Conservation (phyloP, 345 rosid genomes). For the Xanthoceras sorbifolium region DNA sequence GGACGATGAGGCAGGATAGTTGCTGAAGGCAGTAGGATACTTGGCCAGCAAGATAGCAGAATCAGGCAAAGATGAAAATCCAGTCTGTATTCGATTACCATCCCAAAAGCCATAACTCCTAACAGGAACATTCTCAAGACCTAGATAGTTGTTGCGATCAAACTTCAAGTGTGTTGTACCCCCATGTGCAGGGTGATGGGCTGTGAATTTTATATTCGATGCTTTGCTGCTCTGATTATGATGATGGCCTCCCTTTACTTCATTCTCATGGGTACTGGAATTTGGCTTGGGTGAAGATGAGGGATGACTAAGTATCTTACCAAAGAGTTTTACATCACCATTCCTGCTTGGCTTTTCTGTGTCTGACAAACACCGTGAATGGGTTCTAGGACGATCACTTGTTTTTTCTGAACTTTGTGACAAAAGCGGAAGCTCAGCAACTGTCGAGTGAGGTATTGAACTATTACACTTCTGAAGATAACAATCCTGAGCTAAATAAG, state of each 20-base stretch:
- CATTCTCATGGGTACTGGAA: conserved; percentile 33
- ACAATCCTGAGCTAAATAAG: conserved; percentile 37
- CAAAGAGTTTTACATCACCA: conserved; percentile 84
- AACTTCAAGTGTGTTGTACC: conserved; percentile 38
- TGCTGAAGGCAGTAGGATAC: conserved; percentile 72
- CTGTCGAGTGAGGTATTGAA: conserved; percentile 29
- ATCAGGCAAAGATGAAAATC: conserved; percentile 73
- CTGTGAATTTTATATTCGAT: conserved; percentile 38
- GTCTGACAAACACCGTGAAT: conserved; percentile 45
- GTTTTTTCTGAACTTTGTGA: conserved; percentile 35
- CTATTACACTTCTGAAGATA: conserved; percentile 58
- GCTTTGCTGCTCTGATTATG: conserved; percentile 39
- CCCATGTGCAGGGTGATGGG: conserved; percentile 37
- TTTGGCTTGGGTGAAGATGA: conserved; percentile 30
- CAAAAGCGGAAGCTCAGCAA: conserved; percentile 42
- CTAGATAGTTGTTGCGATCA: conserved; percentile 46
- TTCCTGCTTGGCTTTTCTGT: conserved; percentile 52
- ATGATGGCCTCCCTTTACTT: conserved; percentile 36
- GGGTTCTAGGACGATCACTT: conserved; percentile 39
- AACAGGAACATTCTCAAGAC: conserved; percentile 59
- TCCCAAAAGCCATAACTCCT: conserved; percentile 86
- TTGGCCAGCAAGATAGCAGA: conserved; percentile 68
- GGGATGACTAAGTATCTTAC: conserved; percentile 66
- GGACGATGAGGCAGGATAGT: conserved; percentile 33
- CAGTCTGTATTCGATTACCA: conserved; percentile 76